Evolutionary conservation across 345 rosid species (phyloP).

Genomic region (Zanthoxylum bungeanum): DNA sequence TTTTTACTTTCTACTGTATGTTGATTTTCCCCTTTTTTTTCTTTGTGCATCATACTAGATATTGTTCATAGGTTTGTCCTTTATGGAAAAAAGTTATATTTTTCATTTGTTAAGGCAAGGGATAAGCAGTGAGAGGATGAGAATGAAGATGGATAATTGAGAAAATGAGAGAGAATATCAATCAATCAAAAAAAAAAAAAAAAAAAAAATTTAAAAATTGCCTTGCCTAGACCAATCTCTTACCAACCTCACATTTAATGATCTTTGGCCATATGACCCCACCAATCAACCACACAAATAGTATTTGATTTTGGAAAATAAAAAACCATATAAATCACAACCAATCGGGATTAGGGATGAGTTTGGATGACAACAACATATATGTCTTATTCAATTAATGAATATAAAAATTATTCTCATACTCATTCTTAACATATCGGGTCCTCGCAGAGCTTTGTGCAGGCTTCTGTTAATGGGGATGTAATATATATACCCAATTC

Average conservation of each 20-base stretch:
- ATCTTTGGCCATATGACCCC: constrained; percentile 19
- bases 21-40: no score
- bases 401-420: no score
- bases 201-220: no score
- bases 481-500: no score
- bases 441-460: no score
- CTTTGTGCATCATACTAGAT: neutral
- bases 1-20: no score
- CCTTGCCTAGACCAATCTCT: constrained; percentile 10
- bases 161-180: constrained; percentile 4
- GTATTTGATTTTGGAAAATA: neutral
- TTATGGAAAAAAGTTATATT: neutral
- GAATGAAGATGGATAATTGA: constrained; percentile 26
- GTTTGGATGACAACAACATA: no score
- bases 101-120: constrained; percentile 16
- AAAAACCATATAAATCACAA: no score
- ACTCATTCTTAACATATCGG: no score
- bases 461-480: no score
- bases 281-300: constrained; percentile 13
- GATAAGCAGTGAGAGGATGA: constrained; percentile 76
- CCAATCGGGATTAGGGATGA: no score
- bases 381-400: no score
- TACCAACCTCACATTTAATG: constrained; percentile 42
- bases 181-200: neutral
- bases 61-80: constrained; percentile 22